Conservation (phyloP, 345 rosid genomes). For the Boechera divaricarpa region DNA sequence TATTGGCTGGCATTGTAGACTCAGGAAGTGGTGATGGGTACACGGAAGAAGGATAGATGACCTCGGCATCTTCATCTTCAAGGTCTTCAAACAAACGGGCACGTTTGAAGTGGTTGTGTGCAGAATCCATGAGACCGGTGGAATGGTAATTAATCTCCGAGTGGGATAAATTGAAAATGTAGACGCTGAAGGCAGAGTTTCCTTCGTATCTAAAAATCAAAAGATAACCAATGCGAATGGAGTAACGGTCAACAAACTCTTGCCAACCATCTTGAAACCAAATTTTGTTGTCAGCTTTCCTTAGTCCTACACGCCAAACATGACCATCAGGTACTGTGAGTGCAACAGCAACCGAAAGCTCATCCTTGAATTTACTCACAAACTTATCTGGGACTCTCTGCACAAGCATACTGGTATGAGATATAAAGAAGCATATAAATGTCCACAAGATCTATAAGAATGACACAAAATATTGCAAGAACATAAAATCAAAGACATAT, state of each 20-base stretch:
- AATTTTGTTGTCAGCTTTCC: conserved; percentile 67
- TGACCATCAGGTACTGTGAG: conserved; percentile 82
- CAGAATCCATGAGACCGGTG: conserved; percentile 45
- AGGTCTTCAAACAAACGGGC: conserved; percentile 70
- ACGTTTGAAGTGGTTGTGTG: conserved; percentile 59
- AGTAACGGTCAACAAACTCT: conserved; percentile 77
- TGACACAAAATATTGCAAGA: not conserved
- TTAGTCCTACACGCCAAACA: conserved; percentile 76
- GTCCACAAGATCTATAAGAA: conserved; percentile 20
- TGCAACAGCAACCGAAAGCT: conserved; percentile 66
- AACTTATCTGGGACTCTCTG: conserved; percentile 92
- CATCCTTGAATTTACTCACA: conserved; percentile 74
- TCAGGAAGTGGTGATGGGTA: conserved; percentile 39
- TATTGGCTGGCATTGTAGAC: conserved; percentile 38
- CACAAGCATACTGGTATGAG: conserved; percentile 46
- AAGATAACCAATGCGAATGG: conserved; percentile 75
- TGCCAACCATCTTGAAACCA: conserved; percentile 92
- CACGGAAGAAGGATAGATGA: conserved; percentile 42
- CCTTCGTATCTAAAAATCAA: conserved; percentile 88
- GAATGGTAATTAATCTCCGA: conserved; percentile 77
- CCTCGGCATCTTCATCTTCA: conserved; percentile 69
- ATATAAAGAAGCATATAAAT: conserved; percentile 25
- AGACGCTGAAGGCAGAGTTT: conserved; percentile 71
- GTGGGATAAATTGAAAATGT: conserved; percentile 69
- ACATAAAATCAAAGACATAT: not conserved